Conservation (phyloP, 768 basidiomycete species). For the Russula brevipes region DNA sequence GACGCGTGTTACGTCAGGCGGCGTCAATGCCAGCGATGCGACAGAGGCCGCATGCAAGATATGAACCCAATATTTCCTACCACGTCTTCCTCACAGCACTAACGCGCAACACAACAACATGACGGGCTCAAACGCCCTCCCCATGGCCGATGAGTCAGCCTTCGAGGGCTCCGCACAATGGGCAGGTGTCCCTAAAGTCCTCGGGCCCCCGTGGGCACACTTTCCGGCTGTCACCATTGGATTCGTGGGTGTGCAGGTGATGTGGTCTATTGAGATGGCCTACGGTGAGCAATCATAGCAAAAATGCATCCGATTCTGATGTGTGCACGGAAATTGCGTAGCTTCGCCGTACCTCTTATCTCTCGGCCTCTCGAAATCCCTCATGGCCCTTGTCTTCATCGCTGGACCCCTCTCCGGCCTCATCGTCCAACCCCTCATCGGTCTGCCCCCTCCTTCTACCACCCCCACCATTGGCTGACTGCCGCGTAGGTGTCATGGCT, state of each 20-base stretch:
- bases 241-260: conserved; percentile 76
- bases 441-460: conserved; percentile 32
- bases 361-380: conserved; percentile 79
- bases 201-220: conserved; percentile 63
- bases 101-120: conserved; percentile 30
- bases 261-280: conserved; percentile 95
- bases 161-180: conserved; percentile 36
- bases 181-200: conserved; percentile 52
- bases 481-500: conserved; percentile 52
- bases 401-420: conserved; percentile 90
- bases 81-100: neutral
- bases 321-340: conserved; percentile 25
- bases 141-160: conserved; percentile 42
- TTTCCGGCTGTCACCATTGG: conserved; percentile 72
- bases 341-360: conserved; percentile 88
- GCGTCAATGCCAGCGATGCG: neutral
- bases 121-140: conserved; percentile 49
- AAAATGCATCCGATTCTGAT: neutral
- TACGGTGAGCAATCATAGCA: conserved; percentile 46
- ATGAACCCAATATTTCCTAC: neutral
- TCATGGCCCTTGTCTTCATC: conserved; percentile 86
- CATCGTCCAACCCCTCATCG: conserved; percentile 86
- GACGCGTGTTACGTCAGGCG: too few species aligned
- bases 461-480: neutral
- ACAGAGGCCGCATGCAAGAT: neutral